Evolutionary conservation across 208 protist species (phyloP), one percentile per base, ranked within the genome.

Genomic region (Leishmania arabica): DNA sequence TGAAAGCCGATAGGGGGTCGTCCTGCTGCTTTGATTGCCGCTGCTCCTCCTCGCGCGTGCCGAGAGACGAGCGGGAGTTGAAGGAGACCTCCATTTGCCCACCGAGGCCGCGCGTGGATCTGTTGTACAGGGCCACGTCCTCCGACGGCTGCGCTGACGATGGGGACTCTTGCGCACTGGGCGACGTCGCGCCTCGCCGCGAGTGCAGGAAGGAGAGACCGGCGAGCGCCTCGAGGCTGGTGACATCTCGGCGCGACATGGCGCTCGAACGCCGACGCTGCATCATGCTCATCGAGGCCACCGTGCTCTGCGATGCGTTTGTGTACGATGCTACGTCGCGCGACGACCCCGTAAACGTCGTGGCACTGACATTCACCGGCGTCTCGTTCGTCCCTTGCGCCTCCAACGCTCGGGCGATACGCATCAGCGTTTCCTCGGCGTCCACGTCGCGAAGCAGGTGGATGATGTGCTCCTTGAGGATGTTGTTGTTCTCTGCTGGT

Each of bases 391-490:
- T 60, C 34, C 70, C 53, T 37, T 83, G 78, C 68, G 70, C 49
- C 78, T 96, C 91, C 45, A 96, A 77, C 45, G 84, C 69, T 0
- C 77, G 84, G 21, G 87, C 81, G 45, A 95, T 84, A 24, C 82
- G 80, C 56, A 92, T 76, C 47, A 97, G 89, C 17, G 83, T 84
- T 62, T 88, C 88, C 56, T 93, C 89, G 8, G 81, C 84, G 69
- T 94, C 88, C 27, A 92, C 81, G n/a, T 89, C 68, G 9, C 85
- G 73, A 8, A 97, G 80, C 21, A 95, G 74, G 77, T 87, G 81
- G 13, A 90, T 84, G 56, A 95, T 91, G 83, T 93, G 93, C 78
- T 90, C 88, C 58, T 83, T 81, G 34, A 94, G 79, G 27, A 85
- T 76, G 53, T 84, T 78, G 21, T 86, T 87, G 66, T 64, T 83